Conservation (phyloP, 2,329 filamentous ascomycete species). For the Penicillium sp. region DNA sequence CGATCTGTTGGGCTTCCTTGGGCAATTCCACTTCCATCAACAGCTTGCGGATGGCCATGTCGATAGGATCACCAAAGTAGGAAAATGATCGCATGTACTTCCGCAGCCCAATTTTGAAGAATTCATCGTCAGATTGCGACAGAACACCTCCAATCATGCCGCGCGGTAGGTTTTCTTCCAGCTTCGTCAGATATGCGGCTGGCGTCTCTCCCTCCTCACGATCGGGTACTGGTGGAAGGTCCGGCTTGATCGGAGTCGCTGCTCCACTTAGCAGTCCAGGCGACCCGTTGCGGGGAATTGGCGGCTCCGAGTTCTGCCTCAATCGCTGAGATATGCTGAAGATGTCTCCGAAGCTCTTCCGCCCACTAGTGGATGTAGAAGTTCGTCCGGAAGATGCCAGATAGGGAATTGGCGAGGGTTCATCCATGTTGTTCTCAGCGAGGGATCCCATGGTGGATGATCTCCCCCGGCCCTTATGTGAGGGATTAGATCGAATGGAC, state of each 20-base stretch:
- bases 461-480: conserved; percentile 63
- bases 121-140: conserved; percentile 82
- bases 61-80: conserved; percentile 96
- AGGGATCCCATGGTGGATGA: conserved; percentile 90
- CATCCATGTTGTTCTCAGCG: conserved; percentile 67
- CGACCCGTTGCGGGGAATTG: conserved; percentile 67
- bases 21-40: conserved; percentile 95
- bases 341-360: conserved; percentile 90
- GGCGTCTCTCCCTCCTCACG: conserved; percentile 86
- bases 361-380: conserved; percentile 79
- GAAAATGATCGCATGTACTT: conserved; percentile 95
- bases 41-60: conserved; percentile 94
- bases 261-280: conserved; percentile 55
- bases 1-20: conserved; percentile 97
- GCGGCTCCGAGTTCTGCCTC: conserved; percentile 76
- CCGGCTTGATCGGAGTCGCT: conserved; percentile 71
- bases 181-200: conserved; percentile 79
- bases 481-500: conserved; percentile 62
- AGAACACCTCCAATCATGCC: conserved; percentile 82
- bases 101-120: conserved; percentile 78
- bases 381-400: conserved; percentile 62
- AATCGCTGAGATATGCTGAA: conserved; percentile 74
- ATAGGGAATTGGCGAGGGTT: conserved; percentile 68
- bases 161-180: conserved; percentile 78
- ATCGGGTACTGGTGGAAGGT: conserved; percentile 67